Evolutionary conservation across 148 eudicot genomes (phyloP).

Genomic region (Silene conica): DNA sequence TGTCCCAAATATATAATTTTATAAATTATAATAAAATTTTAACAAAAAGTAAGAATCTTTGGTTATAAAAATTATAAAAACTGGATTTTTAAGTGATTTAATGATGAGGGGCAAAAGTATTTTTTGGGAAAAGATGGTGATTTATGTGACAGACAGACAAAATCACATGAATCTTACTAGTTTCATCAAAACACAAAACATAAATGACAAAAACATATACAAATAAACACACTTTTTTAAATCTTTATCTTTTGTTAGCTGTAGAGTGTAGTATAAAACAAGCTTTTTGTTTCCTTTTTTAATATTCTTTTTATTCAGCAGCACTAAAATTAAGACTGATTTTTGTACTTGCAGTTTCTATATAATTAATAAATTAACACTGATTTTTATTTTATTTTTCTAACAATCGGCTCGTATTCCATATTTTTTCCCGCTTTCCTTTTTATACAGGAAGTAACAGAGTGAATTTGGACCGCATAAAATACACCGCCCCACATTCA

Average conservation of each 20-base stretch:
- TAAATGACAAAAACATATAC: conserved; percentile 15
- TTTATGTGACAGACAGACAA: conserved; percentile 9
- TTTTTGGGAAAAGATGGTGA: not conserved
- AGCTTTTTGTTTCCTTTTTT: conserved; percentile 21
- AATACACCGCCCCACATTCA: no score
- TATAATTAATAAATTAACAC: not conserved
- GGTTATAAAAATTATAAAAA: not conserved
- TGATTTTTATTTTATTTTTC: no score
- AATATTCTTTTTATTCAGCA: not conserved
- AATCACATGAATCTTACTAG: conserved; percentile 47
- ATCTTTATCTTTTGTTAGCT: conserved; percentile 15
- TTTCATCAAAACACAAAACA: conserved; percentile 15
- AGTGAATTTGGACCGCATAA: no score
- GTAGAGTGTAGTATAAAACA: conserved; percentile 13
- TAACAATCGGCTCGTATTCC: no score
- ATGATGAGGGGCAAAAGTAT: conserved; percentile 15
- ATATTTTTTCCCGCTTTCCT: no score
- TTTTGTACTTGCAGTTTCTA: not conserved
- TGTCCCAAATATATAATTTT: no score
- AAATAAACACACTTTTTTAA: no score
- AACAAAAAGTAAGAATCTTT: not conserved
- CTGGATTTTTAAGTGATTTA: conserved; percentile 2
- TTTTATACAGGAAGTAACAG: no score
- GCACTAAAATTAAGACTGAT: no score
- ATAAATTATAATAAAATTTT: no score